Percentiles rank a stretch among this genome's conserved stretches.
These are phyloP conservation scores for Talaromyces sp. DNA, from an alignment of 2,329 filamentous ascomycete species.

Conservation along the genomic window DNA sequence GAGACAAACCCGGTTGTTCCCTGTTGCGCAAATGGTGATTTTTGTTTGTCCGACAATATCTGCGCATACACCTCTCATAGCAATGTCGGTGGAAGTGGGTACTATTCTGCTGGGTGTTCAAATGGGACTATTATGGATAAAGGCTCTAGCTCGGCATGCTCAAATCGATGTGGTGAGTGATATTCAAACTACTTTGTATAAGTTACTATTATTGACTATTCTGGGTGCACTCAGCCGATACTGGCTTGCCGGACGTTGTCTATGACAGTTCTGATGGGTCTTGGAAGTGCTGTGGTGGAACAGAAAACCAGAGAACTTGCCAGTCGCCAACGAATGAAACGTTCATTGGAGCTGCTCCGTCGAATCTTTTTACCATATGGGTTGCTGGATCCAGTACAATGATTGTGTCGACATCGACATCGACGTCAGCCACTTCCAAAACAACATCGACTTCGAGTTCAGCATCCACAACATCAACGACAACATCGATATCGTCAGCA, in stretches of 20 bases:
- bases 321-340: conserved; percentile 12
- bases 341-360: neutral
- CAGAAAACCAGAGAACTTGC: neutral
- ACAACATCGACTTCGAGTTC: neutral
- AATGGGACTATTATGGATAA: neutral
- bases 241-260: neutral
- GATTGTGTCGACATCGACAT: neutral
- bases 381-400: neutral
- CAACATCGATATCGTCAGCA: neutral
- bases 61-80: conserved; percentile 7
- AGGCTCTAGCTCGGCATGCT: neutral
- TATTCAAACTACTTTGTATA: neutral
- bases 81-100: conserved; percentile 5
- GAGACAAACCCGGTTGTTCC: conserved; percentile 5
- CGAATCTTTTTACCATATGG: conserved; percentile 3
- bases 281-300: conserved; percentile 8
- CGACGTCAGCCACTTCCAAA: neutral
- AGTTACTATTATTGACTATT: neutral
- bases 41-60: conserved; percentile 13
- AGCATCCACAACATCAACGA: neutral
- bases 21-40: conserved; percentile 8
- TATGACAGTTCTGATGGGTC: neutral
- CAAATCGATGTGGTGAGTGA: conserved; percentile 8
- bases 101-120: conserved; percentile 10
- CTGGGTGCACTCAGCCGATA: conserved; percentile 1